Evolutionary conservation across 371 early-diverging fungal species (phyloP).

Genomic region (Apophysomyces variabilis): DNA sequence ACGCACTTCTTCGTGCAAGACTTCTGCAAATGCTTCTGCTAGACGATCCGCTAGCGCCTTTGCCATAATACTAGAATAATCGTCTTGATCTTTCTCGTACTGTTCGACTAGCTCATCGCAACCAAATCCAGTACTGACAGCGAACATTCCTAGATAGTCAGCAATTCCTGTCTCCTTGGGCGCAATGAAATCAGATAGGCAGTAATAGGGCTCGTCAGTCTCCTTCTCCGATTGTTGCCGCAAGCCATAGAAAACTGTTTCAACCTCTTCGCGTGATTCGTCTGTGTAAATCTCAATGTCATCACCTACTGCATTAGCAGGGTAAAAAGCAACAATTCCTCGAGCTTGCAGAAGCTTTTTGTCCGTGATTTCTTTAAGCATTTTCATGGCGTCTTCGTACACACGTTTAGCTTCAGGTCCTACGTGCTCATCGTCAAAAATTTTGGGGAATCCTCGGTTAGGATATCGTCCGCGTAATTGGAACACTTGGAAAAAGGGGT

Average conservation of each 20-base stretch:
- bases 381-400: slow-evolving; percentile 80
- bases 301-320: slow-evolving; percentile 87
- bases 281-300: slow-evolving; percentile 84
- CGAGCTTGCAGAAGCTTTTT: slow-evolving; percentile 70
- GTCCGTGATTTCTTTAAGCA: slow-evolving; percentile 79
- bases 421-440: slow-evolving; percentile 90
- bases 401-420: slow-evolving; percentile 91
- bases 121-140: slow-evolving; percentile 90
- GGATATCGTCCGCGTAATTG: slow-evolving; percentile 94
- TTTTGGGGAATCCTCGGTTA: slow-evolving; percentile 94
- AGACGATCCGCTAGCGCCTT: slow-evolving; percentile 93
- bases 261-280: slow-evolving; percentile 65
- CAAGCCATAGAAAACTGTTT: slow-evolving; percentile 80
- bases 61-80: slow-evolving; percentile 89
- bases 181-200: slow-evolving; percentile 89
- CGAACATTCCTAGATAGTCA: slow-evolving; percentile 90
- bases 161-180: slow-evolving; percentile 73
- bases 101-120: slow-evolving; percentile 78
- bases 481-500: slow-evolving; percentile 96
- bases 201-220: slow-evolving; percentile 80
- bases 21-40: slow-evolving; percentile 91
- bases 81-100: slow-evolving; percentile 81
- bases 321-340: slow-evolving; percentile 87
- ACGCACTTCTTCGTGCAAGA: slow-evolving; percentile 85
- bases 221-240: slow-evolving; percentile 76